phyloP scores from a whole-genome alignment of 2,329 filamentous ascomycete genomes.

The Ampelomyces quisqualis region DNA sequence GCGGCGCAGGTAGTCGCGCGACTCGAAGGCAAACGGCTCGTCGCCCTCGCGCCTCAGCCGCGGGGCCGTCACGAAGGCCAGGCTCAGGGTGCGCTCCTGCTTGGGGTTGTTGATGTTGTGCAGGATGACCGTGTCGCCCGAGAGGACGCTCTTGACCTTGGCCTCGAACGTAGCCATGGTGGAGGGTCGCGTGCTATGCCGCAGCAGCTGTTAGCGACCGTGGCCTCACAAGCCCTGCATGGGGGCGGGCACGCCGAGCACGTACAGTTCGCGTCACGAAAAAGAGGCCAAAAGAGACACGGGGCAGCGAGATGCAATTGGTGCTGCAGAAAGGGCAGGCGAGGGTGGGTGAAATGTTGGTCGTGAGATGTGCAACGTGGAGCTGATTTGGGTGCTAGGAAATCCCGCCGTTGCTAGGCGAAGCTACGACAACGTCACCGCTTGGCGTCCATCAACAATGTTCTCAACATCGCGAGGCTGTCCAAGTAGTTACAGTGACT shows the following conservation, averaged over 20 bases:
- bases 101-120: constrained; percentile 77
- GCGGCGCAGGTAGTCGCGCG: constrained; percentile 86
- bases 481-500: no score
- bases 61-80: constrained; percentile 90
- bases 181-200: neutral
- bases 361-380: constrained; percentile 5
- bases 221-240: constrained; percentile 18
- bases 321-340: constrained; percentile 7
- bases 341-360: neutral
- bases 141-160: constrained; percentile 85
- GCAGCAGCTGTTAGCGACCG: constrained; percentile 30
- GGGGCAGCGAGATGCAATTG: constrained; percentile 16
- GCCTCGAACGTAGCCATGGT: constrained; percentile 45
- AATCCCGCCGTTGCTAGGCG: constrained; percentile 10
- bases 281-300: constrained; percentile 8
- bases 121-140: constrained; percentile 87
- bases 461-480: no score
- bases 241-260: neutral
- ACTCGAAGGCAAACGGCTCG: constrained; percentile 90
- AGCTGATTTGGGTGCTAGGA: constrained; percentile 1
- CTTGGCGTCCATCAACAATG: no score
- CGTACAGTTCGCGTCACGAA: constrained; percentile 15
- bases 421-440: no score
- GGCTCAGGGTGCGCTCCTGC: constrained; percentile 81
- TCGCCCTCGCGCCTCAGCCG: constrained; percentile 85